phyloP scores from a whole-genome alignment of 2,329 filamentous ascomycete genomes.

The Scortechinia acanthostroma region DNA sequence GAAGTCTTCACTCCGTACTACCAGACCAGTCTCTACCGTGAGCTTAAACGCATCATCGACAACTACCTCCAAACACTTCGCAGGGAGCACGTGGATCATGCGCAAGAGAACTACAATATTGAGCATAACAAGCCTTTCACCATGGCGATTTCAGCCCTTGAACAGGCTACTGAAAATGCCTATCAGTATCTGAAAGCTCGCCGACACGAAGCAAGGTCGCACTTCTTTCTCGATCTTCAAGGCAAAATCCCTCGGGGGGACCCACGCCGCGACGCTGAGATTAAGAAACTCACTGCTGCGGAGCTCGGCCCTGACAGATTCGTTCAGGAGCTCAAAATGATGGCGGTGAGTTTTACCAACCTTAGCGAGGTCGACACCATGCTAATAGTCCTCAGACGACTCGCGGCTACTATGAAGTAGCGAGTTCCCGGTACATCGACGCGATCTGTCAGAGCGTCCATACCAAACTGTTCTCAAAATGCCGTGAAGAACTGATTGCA shows the following conservation, averaged over 20 bases:
- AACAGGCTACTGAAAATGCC: neutral
- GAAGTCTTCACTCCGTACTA: conserved; percentile 20
- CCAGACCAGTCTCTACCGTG: neutral
- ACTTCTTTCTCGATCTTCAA: conserved; percentile 7
- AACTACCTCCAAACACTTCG: neutral
- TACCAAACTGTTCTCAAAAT: conserved; percentile 22
- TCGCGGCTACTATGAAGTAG: conserved; percentile 26
- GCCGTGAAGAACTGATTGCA: conserved; percentile 15
- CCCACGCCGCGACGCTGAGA: neutral
- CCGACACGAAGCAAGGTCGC: neutral
- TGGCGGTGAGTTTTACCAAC: neutral
- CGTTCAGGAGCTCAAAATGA: neutral
- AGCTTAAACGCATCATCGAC: conserved; percentile 11
- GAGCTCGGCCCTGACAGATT: neutral
- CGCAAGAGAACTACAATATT: neutral
- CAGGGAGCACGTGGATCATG: neutral
- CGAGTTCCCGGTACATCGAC: conserved; percentile 25
- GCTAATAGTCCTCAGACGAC: neutral
- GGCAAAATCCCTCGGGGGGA: neutral
- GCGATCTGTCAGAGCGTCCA: conserved; percentile 23
- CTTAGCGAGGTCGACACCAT: neutral
- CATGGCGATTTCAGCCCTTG: neutral
- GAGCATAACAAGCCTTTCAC: neutral
- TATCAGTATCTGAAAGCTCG: neutral
- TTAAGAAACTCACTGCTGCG: neutral